These are phyloP conservation scores for Sugiyamaella qingdaonensis DNA, from an alignment of 805 yeast species.

Conservation along the genomic window DNA sequence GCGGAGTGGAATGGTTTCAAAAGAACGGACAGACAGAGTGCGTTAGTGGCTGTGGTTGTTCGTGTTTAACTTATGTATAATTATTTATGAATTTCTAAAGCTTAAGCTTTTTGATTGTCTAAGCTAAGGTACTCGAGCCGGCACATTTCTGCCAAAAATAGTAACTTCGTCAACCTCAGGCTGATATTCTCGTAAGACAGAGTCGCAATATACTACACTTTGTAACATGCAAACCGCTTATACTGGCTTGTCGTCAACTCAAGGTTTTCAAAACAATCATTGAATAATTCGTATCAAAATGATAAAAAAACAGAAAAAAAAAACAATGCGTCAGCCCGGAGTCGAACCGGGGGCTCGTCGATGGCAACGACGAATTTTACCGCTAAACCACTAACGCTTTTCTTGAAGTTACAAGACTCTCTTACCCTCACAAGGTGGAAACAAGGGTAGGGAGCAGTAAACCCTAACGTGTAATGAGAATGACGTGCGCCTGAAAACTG, in stretches of 20 bases:
- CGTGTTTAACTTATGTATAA: slow-evolving; percentile 43
- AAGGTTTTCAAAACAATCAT: too few species aligned
- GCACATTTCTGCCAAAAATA: not conserved
- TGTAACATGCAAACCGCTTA: too few species aligned
- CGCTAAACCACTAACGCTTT: slow-evolving; percentile 51
- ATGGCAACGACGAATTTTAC: slow-evolving; percentile 54
- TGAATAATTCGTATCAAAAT: not conserved
- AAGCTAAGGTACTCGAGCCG: too few species aligned
- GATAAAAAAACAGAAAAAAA: slow-evolving; percentile 18
- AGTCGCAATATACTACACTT: too few species aligned
- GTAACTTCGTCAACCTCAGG: too few species aligned
- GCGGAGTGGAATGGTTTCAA: slow-evolving; percentile 81
- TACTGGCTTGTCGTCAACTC: too few species aligned
- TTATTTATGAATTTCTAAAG: not conserved
- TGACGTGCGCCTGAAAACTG: too few species aligned
- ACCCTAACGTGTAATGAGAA: too few species aligned
- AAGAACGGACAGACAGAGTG: slow-evolving; percentile 52
- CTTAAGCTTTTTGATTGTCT: not conserved
- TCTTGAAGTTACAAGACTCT: too few species aligned
- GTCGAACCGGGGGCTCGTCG: slow-evolving; percentile 57
- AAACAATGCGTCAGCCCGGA: slow-evolving; percentile 50
- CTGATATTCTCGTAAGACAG: too few species aligned
- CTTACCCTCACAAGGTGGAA: too few species aligned
- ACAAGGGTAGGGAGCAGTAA: too few species aligned
- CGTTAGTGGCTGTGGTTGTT: slow-evolving; percentile 84